Evolutionary conservation across 768 basidiomycete genomes (phyloP), one percentile per base, ranked within the genome.

Genomic region (Serendipita sp.): DNA sequence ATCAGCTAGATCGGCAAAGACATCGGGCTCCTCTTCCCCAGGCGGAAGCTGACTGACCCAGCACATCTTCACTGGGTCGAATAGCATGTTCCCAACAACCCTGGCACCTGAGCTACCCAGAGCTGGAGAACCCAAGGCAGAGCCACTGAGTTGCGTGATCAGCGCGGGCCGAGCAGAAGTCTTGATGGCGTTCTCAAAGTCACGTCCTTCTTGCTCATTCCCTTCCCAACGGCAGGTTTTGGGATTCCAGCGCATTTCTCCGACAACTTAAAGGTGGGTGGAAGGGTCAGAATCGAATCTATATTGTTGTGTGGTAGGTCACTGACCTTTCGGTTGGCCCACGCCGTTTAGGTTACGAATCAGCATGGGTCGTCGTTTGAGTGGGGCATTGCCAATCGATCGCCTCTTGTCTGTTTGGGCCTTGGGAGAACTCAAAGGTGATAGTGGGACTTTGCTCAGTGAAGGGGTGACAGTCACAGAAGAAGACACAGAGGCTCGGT

Each of bases 221-320:
- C 95, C 95, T 78, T 99, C 95, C 95, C 95, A 99, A 41, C 91
- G 86, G 15, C 89, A 81, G 1, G 84, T 85, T 16, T 75, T 77
- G 45, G 95, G 94, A 74, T 99, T 98, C 90, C 92, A 99, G 70
- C 84, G 89, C 95, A 99, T 99, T 64, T 94, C 91, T 23, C 92
- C 93, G 65, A 95, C 83, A 52, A 91, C 95, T 95, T 48, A 60
- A 64, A 51, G 30, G 30, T 47, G 45, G 46, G 47, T 56, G 56
- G 60, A 38, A n/a, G 18, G 44, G 38, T 47, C 28, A 60, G 41
- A 18, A 15, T 56, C 7, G 3, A 41, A 63, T 16, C 41, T 35
- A 47, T 23, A 65, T 44, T 44, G 28, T 62, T 60, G 66, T 48
- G 52, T 48, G 46, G 41, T 52, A 23, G 13, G 35, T 7, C 48